Percentiles rank a stretch among this genome's conserved stretches.
phyloP scores from a whole-genome alignment of 441 rosid species.

The Euphorbia corollata region DNA sequence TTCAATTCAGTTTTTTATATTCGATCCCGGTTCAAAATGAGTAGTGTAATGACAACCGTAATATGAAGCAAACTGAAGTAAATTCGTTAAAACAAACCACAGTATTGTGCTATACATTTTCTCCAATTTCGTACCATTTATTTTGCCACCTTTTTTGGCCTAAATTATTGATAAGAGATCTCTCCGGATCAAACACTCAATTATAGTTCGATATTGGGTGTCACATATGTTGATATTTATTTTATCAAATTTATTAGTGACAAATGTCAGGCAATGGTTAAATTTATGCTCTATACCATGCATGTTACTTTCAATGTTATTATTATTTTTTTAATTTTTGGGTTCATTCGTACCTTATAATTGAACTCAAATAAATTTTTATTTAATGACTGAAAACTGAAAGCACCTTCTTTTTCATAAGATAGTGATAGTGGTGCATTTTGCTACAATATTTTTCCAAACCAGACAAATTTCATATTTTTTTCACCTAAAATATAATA shows the following conservation, averaged over 20 bases:
- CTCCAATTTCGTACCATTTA: background rate
- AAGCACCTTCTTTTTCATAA: background rate
- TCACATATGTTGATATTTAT: background rate
- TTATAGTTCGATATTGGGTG: background rate
- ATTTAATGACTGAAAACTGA: slow-evolving; percentile 11
- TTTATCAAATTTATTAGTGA: background rate
- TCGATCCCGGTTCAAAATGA: no score
- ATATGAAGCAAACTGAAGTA: no score
- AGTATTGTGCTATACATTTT: no score
- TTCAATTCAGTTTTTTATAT: no score
- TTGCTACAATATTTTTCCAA: background rate
- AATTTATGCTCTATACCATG: background rate
- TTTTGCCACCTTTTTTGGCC: background rate
- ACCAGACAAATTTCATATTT: slow-evolving; percentile 10
- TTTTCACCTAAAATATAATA: background rate
- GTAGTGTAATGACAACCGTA: no score
- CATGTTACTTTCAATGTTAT: background rate
- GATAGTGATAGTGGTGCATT: slow-evolving; percentile 1
- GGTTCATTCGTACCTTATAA: background rate
- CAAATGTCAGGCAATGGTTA: slow-evolving; percentile 13
- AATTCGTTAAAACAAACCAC: no score
- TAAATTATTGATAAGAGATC: slow-evolving; percentile 9
- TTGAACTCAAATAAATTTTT: background rate
- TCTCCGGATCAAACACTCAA: slow-evolving; percentile 12
- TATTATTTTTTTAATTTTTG: background rate